Percentiles rank a stretch among this genome's conserved stretches.
Evolutionary conservation across 805 yeast genomes (phyloP).

Genomic region (Yamadazyma phyllophila): DNA sequence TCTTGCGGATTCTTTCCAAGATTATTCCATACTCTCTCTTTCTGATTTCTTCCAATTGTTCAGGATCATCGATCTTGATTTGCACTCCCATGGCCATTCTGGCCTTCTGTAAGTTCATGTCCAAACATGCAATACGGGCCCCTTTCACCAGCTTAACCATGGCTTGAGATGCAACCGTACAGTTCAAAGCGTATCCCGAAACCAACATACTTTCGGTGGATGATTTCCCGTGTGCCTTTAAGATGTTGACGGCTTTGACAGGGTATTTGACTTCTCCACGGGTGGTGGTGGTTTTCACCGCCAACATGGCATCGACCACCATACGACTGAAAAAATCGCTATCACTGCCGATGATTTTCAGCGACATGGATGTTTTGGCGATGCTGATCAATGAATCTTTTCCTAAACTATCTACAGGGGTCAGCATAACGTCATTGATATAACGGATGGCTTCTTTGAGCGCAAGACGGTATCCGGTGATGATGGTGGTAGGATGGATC

Average conservation of each 20-base stretch:
- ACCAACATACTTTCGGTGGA: conserved; percentile 82
- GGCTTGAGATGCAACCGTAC: conserved; percentile 96
- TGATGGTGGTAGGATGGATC: conserved; percentile 96
- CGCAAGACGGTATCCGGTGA: conserved; percentile 94
- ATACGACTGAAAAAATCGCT: conserved; percentile 83
- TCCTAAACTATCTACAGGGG: conserved; percentile 74
- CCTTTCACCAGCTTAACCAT: conserved; percentile 71
- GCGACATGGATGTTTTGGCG: conserved; percentile 96
- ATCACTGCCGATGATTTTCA: conserved; percentile 93
- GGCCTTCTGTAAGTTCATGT: conserved; percentile 91
- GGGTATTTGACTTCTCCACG: conserved; percentile 93
- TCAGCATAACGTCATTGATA: conserved; percentile 80
- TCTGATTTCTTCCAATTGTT: conserved; percentile 89
- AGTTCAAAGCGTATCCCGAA: conserved; percentile 92
- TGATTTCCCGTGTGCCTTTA: conserved; percentile 96
- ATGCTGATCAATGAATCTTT: conserved; percentile 84
- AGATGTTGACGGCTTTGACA: conserved; percentile 91
- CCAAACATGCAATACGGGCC: conserved; percentile 86
- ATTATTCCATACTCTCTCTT: conserved; percentile 85
- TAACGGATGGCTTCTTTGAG: conserved; percentile 85
- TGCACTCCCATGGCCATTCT: conserved; percentile 98
- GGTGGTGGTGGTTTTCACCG: conserved; percentile 85
- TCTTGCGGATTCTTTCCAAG: conserved; percentile 76
- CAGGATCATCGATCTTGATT: conserved; percentile 95
- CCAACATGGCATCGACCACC: conserved; percentile 94